Evolutionary conservation across 148 eudicot species (phyloP), one percentile per base, ranked within the genome.

Genomic region (Simmondsia chinensis): DNA sequence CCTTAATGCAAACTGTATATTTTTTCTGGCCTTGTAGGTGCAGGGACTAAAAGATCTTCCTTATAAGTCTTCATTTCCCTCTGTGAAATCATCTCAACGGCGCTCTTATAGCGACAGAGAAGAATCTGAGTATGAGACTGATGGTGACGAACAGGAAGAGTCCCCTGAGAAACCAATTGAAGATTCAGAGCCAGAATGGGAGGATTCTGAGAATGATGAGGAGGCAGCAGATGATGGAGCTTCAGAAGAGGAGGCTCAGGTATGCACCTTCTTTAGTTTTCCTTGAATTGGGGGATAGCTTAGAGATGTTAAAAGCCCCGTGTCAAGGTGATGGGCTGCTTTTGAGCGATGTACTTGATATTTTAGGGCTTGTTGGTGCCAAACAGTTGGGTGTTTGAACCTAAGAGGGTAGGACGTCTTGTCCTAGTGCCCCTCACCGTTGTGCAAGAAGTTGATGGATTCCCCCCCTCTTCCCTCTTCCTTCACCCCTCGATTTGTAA

Each of bases 91-190:
- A 33, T 79, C 96, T 29, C 75, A 77, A 22, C 87, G 81, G 26
- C 91, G 73, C 73, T 76, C 80, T 33, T 95, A 79, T n/a, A 85
- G 95, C 50, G 99, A 93, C 56, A 72, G 68, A 46, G 97, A 81
- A 59, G 93, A 71, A 34, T 84, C 97, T n/a, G 93, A 91, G 66
- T 93, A 93, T 66, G 99, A 93, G 80, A 86, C 87, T 19, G 99
- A 93, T 18, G 96, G 74, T 33, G 99, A 87, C 24, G 97, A 78
- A 62, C 94, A 69, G 27, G 89, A 86, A 45, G 59, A 57, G 48
- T 56, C 72, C 41, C 86, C 95, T 16, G 63, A 68, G 59, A 76
- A 54, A 54, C 59, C 70, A 47, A 67, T 57, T 25, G 91, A 78
- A 66, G 91, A 72, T 36, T 66, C 69, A 21, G 94, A 76, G 54